These are phyloP conservation scores for Fusarium pseudograminearum DNA, from an alignment of 2,329 filamentous ascomycete genomes.

Conservation along the genomic window DNA sequence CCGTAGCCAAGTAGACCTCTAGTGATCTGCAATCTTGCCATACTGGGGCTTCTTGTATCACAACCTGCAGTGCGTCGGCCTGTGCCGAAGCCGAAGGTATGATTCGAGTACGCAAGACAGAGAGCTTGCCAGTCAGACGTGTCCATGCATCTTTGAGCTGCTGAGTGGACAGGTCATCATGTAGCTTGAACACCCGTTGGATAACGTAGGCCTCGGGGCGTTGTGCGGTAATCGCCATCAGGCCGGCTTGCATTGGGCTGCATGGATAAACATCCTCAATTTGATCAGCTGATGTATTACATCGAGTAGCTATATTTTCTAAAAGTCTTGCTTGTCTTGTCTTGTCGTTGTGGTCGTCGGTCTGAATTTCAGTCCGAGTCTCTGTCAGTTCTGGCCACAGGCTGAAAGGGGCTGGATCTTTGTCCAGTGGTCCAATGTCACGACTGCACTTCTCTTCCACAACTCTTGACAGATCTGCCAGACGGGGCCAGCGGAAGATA, in stretches of 20 bases:
- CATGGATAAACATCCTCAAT: slow-evolving; percentile 6
- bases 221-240: slow-evolving; percentile 7
- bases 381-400: background rate
- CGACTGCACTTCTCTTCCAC: background rate
- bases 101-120: slow-evolving; percentile 1
- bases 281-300: background rate
- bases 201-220: background rate
- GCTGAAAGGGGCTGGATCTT: slow-evolving; percentile 1
- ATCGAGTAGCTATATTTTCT: background rate
- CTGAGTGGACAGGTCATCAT: background rate
- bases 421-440: background rate
- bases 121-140: background rate
- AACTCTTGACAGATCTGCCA: background rate
- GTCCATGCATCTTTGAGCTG: background rate
- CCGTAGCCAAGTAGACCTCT: background rate
- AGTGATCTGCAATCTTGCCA: background rate
- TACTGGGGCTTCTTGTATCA: background rate
- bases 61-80: slow-evolving; percentile 1
- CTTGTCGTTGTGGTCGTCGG: background rate
- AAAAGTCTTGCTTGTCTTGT: background rate
- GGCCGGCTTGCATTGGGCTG: background rate
- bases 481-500: slow-evolving; percentile 3
- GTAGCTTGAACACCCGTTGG: background rate
- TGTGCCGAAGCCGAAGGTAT: background rate
- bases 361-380: background rate